These are phyloP conservation scores for Leishmania major DNA, from an alignment of 208 protist genomes.

Conservation along the genomic window DNA sequence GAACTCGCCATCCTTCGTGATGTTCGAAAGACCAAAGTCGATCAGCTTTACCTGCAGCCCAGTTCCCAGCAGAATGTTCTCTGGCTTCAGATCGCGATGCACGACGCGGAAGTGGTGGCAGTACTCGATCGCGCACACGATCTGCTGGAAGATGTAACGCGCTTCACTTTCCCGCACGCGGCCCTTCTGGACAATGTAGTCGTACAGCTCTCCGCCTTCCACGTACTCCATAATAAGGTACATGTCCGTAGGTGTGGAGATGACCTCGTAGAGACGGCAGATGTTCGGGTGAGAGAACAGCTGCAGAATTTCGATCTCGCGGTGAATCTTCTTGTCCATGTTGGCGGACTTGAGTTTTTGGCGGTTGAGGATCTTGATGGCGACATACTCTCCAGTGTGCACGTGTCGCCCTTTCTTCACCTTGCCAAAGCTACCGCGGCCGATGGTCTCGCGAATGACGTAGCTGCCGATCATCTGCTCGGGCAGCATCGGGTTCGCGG, in stretches of 20 bases:
- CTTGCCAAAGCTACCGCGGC: slow-evolving; percentile 99
- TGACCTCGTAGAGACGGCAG: slow-evolving; percentile 98
- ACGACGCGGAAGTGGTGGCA: slow-evolving; percentile 96
- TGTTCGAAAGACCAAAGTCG: slow-evolving; percentile 96
- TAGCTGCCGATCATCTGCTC: slow-evolving; percentile 97
- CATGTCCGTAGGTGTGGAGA: slow-evolving; percentile 97
- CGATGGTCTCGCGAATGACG: slow-evolving; percentile 98
- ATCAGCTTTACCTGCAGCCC: slow-evolving; percentile 94
- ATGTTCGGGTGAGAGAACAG: slow-evolving; percentile 99
- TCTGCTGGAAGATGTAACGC: slow-evolving; percentile 98
- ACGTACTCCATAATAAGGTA: slow-evolving; percentile 99
- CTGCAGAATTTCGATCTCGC: slow-evolving; percentile 99
- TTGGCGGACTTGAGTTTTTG: slow-evolving; percentile 95
- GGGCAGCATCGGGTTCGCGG: slow-evolving; percentile 9
- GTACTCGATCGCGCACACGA: slow-evolving; percentile 98
- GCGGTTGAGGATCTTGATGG: slow-evolving; percentile 99
- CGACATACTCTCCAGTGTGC: slow-evolving; percentile 96
- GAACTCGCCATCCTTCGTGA: slow-evolving; percentile 92
- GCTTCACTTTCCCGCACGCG: slow-evolving; percentile 94
- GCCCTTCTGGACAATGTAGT: slow-evolving; percentile 98
- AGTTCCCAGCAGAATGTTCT: slow-evolving; percentile 92
- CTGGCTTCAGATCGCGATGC: slow-evolving; percentile 94
- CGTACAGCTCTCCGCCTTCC: slow-evolving; percentile 98
- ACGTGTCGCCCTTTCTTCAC: slow-evolving; percentile 98
- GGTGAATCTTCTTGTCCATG: slow-evolving; percentile 93